A percentile compares a stretch with the other conserved stretches of the same genome.
Conservation (phyloP, 2,329 filamentous ascomycete genomes). For the Calonectria montana region DNA sequence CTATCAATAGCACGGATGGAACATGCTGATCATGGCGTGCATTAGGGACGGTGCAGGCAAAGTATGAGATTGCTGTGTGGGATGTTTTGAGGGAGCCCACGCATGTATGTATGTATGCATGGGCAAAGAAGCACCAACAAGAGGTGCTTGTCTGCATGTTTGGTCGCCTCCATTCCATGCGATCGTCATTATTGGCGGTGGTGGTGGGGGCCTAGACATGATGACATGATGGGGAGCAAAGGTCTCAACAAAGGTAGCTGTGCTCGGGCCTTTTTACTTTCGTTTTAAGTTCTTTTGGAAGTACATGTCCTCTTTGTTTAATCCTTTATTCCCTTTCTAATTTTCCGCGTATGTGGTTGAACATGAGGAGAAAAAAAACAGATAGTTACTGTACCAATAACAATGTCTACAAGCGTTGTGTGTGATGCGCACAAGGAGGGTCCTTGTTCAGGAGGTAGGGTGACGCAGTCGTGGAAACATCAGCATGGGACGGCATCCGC, state of each 20-base stretch:
- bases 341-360: not conserved
- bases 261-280: not conserved
- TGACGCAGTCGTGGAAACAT: conserved; percentile 15
- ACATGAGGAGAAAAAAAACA: not conserved
- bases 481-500: conserved; percentile 16
- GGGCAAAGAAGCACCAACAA: not conserved
- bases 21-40: conserved; percentile 17
- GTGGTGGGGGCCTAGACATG: not conserved
- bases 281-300: not conserved
- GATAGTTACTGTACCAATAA: not conserved
- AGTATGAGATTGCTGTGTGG: conserved; percentile 25
- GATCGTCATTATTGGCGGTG: not conserved
- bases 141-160: conserved; percentile 6
- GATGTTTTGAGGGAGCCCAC: conserved; percentile 25
- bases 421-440: conserved; percentile 5
- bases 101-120: conserved; percentile 23
- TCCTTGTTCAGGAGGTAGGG: conserved; percentile 7
- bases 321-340: not conserved
- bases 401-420: not conserved
- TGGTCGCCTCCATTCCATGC: conserved; percentile 4
- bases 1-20: conserved; percentile 23
- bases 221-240: not conserved
- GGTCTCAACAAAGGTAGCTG: not conserved
- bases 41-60: conserved; percentile 12
- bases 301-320: not conserved